Evolutionary conservation across 805 yeast genomes (phyloP).

Genomic region (Saccharomycopsis vini): DNA sequence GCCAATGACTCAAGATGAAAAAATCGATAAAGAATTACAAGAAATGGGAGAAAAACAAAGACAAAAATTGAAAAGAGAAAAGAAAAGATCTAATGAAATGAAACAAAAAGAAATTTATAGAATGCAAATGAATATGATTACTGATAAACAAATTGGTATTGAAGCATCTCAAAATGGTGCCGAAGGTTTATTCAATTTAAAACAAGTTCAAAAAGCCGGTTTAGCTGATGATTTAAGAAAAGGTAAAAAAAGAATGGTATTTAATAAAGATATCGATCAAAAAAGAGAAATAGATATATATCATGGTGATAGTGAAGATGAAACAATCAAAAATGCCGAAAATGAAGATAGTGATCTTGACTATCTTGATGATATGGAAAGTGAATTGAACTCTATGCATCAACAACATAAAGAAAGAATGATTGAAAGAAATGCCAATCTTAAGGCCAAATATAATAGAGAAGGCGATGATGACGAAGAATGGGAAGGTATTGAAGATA

Average conservation of each 20-base stretch:
- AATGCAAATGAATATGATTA: constrained; percentile 93
- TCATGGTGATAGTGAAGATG: constrained; percentile 33
- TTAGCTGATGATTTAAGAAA: constrained; percentile 59
- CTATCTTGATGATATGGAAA: constrained; percentile 63
- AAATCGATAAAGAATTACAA: constrained; percentile 76
- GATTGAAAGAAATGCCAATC: constrained; percentile 61
- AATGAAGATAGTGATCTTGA: constrained; percentile 33
- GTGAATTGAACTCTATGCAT: constrained; percentile 78
- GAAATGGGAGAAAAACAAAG: constrained; percentile 64
- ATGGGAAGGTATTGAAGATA: constrained; percentile 67
- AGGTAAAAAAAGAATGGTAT: constrained; percentile 65
- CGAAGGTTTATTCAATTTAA: constrained; percentile 67
- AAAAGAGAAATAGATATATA: constrained; percentile 49
- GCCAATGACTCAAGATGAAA: constrained; percentile 77
- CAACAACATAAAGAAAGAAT: constrained; percentile 53
- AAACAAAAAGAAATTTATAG: constrained; percentile 83
- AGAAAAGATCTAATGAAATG: constrained; percentile 68
- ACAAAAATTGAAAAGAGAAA: constrained; percentile 66
- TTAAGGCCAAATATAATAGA: constrained; percentile 60
- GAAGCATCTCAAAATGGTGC: constrained; percentile 81
- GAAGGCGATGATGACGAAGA: constrained; percentile 69
- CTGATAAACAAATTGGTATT: constrained; percentile 86
- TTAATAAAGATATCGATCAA: constrained; percentile 46
- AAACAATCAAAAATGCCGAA: constrained; percentile 14
- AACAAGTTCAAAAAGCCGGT: constrained; percentile 83